Conservation (phyloP, 2,329 filamentous ascomycete species). For the Phymatotrichopsis omnivora region DNA sequence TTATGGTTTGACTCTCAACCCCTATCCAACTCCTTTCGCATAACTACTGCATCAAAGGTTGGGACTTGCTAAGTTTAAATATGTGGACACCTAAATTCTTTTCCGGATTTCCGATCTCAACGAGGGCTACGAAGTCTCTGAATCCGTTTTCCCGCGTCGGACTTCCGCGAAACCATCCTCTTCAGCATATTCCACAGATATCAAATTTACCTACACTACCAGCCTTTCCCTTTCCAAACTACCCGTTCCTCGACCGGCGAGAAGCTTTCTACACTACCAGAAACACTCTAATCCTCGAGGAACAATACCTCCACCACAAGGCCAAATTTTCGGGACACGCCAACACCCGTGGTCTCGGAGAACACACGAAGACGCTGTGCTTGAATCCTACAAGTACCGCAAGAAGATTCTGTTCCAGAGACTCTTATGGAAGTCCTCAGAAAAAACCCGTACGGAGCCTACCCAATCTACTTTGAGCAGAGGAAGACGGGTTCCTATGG, state of each 20-base stretch:
- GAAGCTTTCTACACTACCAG: constrained; percentile 60
- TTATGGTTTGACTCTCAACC: constrained; percentile 38
- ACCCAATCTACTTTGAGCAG: constrained; percentile 66
- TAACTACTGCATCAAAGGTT: neutral
- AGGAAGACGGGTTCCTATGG: constrained; percentile 50
- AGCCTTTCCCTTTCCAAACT: constrained; percentile 59
- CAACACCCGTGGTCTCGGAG: constrained; percentile 67
- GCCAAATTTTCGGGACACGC: constrained; percentile 59
- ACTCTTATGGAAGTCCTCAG: constrained; percentile 51
- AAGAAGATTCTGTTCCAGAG: constrained; percentile 59
- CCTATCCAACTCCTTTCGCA: neutral
- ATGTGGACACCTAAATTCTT: too few species aligned
- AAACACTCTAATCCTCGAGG: constrained; percentile 60
- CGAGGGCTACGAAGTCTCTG: constrained; percentile 64
- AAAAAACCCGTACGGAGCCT: constrained; percentile 61
- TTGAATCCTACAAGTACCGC: constrained; percentile 59
- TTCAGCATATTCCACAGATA: constrained; percentile 34
- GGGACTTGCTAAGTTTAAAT: neutral
- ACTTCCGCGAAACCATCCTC: too few species aligned
- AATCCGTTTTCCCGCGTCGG: constrained; percentile 54
- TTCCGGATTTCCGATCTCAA: constrained; percentile 55
- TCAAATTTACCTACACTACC: constrained; percentile 37
- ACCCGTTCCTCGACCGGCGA: constrained; percentile 48
- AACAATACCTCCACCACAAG: constrained; percentile 63
- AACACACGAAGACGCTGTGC: constrained; percentile 61